Percentiles rank a stretch among this genome's conserved stretches.
These are phyloP conservation scores for Kappamyces sp. DNA, from an alignment of 192 early-diverging fungal species.

Conservation along the genomic window DNA sequence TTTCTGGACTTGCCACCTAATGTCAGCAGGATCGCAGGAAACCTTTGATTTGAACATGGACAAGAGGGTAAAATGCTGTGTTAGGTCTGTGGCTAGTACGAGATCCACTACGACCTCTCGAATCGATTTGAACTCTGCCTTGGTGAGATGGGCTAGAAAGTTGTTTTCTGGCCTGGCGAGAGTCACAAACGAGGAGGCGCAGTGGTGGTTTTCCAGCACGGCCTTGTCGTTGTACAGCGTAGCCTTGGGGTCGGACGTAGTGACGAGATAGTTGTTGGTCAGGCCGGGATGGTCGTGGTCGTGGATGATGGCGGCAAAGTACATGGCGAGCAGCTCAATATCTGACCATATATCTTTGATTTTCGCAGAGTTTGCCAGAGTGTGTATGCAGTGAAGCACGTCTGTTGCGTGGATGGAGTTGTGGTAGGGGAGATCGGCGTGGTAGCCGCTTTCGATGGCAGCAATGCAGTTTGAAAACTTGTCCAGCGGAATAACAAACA, in stretches of 20 bases:
- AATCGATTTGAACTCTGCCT: slow-evolving; percentile 32
- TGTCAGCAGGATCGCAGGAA: background rate
- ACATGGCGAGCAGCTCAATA: slow-evolving; percentile 40
- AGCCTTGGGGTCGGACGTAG: slow-evolving; percentile 33
- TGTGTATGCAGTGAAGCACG: slow-evolving; percentile 45
- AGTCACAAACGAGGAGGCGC: slow-evolving; percentile 35
- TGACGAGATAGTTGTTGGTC: slow-evolving; percentile 47
- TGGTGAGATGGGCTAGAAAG: slow-evolving; percentile 35
- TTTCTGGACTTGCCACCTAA: slow-evolving; percentile 26
- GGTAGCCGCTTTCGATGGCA: slow-evolving; percentile 43
- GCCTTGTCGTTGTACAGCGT: slow-evolving; percentile 53
- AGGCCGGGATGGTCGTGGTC: slow-evolving; percentile 55
- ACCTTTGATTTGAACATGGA: slow-evolving; percentile 52
- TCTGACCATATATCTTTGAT: slow-evolving; percentile 28
- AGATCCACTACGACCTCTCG: slow-evolving; percentile 43
- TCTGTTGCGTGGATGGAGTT: slow-evolving; percentile 54
- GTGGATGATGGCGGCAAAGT: slow-evolving; percentile 51
- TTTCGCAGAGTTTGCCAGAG: slow-evolving; percentile 25
- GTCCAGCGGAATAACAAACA: slow-evolving; percentile 34
- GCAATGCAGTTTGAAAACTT: slow-evolving; percentile 39
- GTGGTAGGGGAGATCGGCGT: slow-evolving; percentile 47
- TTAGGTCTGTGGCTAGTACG: slow-evolving; percentile 50
- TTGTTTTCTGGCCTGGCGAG: slow-evolving; percentile 37
- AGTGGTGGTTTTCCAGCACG: slow-evolving; percentile 51
- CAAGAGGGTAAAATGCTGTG: slow-evolving; percentile 42